phyloP scores from a whole-genome alignment of 2,329 filamentous ascomycete genomes.

The Fusarium paranaense region DNA sequence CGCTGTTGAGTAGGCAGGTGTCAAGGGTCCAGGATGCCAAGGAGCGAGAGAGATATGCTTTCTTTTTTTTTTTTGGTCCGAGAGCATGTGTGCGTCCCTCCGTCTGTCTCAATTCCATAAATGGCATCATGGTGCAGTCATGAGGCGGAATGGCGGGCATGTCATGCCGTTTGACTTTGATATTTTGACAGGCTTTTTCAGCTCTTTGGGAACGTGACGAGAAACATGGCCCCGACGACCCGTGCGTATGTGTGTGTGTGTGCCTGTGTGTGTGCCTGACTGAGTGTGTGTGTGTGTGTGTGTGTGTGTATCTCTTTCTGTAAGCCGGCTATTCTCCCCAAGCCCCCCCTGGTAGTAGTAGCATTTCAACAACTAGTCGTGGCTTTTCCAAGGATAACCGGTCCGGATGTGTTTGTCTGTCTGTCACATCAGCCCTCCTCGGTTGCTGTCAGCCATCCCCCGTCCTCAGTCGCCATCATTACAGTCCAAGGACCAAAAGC shows the following conservation, averaged over 20 bases:
- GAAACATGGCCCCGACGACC: constrained; percentile 4
- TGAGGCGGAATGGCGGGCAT: background rate
- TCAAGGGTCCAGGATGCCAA: constrained; percentile 12
- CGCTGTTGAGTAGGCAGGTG: background rate
- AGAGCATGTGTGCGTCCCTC: background rate
- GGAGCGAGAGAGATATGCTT: background rate
- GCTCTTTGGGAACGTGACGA: constrained; percentile 3
- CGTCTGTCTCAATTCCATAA: background rate
- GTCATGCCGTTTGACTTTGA: constrained; percentile 5
- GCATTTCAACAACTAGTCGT: constrained; percentile 10
- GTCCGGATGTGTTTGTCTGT: background rate
- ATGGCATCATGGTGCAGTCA: background rate
- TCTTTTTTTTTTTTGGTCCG: background rate
- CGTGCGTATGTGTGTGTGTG: background rate
- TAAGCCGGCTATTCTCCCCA: constrained; percentile 11
- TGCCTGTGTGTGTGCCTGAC: background rate
- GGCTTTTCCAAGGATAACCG: constrained; percentile 9
- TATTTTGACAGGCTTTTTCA: background rate
- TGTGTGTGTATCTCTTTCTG: background rate
- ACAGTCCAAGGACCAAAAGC: constrained; percentile 8
- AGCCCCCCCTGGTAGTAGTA: background rate
- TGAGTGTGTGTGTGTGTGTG: background rate
- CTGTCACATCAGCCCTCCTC: constrained; percentile 4
- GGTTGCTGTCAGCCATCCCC: background rate
- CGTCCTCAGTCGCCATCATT: constrained; percentile 14